Evolutionary conservation across 192 early-diverging fungal species (phyloP).

Genomic region (Ambispora gerdemannii): DNA sequence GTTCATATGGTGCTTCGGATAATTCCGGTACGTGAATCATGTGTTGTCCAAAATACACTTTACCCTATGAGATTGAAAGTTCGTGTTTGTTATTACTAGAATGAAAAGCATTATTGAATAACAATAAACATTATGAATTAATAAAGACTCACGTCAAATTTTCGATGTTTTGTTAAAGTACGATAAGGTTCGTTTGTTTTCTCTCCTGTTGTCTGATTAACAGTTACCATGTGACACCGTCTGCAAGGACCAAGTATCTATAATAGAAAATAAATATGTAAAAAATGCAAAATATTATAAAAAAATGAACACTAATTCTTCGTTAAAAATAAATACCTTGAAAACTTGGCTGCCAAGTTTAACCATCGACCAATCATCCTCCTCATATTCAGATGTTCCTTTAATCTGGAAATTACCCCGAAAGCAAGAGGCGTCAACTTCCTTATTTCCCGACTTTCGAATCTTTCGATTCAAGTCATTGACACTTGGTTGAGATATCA

Average conservation of each 20-base stretch:
- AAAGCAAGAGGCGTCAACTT: conserved; percentile 48
- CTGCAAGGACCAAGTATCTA: conserved; percentile 58
- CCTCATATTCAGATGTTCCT: conserved; percentile 54
- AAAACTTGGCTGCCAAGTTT: conserved; percentile 48
- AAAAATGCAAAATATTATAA: conserved; percentile 5
- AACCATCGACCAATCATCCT: conserved; percentile 60
- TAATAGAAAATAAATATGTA: conserved; percentile 1
- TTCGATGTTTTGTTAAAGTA: conserved; percentile 48
- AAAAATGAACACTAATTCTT: background rate
- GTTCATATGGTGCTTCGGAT: conserved; percentile 36
- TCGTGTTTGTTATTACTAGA: background rate
- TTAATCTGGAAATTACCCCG: conserved; percentile 69
- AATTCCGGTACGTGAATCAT: conserved; percentile 46
- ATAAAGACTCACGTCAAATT: conserved; percentile 35
- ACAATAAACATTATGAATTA: background rate
- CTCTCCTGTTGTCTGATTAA: conserved; percentile 61
- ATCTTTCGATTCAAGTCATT: conserved; percentile 54
- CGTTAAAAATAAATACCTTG: conserved; percentile 35
- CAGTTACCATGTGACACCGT: conserved; percentile 74
- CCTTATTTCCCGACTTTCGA: conserved; percentile 20
- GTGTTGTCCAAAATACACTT: conserved; percentile 50
- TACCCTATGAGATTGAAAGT: conserved; percentile 33
- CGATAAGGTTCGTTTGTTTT: conserved; percentile 62
- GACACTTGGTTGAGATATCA: conserved; percentile 61
- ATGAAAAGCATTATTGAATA: background rate